A percentile compares a stretch with the other conserved stretches of the same genome.
Conservation (phyloP, 1,284 basidiomycete genomes). For the Wolfiporia cocos region DNA sequence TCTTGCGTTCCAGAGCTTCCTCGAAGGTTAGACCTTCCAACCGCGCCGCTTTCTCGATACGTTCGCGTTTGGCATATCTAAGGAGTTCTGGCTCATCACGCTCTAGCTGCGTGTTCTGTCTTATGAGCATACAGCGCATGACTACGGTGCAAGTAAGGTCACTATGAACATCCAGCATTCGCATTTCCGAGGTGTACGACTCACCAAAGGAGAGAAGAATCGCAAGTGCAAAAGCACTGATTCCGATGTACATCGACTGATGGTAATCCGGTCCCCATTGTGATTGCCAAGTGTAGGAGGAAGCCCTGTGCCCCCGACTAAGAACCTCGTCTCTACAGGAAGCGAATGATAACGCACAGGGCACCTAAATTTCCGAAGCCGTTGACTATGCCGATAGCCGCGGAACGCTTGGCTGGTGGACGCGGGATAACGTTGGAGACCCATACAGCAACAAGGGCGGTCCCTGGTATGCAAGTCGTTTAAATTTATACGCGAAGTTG, state of each 20-base stretch:
- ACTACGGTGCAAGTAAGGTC: conserved; percentile 17
- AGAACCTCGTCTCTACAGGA: neutral
- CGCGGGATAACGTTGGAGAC: conserved; percentile 56
- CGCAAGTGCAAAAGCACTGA: conserved; percentile 23
- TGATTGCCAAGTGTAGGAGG: conserved; percentile 31
- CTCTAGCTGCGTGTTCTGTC: conserved; percentile 29
- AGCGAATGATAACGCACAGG: conserved; percentile 23
- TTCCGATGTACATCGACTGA: conserved; percentile 30
- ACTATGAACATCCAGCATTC: too few species aligned
- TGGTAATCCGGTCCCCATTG: conserved; percentile 32
- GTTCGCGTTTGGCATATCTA: conserved; percentile 24
- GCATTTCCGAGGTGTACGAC: too few species aligned
- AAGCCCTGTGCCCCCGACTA: conserved; percentile 20
- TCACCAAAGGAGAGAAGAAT: conserved; percentile 23
- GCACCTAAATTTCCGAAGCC: conserved; percentile 36
- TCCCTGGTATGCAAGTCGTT: too few species aligned
- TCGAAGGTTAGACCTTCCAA: conserved; percentile 32
- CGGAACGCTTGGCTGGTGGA: conserved; percentile 54
- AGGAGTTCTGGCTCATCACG: conserved; percentile 27
- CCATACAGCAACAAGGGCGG: conserved; percentile 57
- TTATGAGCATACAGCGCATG: conserved; percentile 28
- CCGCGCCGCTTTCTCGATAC: conserved; percentile 31
- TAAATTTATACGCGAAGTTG: too few species aligned
- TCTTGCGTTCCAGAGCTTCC: conserved; percentile 30
- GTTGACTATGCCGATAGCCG: conserved; percentile 38